phyloP scores from a whole-genome alignment of 1,284 basidiomycete species.

The Microbotryum violaceum region DNA sequence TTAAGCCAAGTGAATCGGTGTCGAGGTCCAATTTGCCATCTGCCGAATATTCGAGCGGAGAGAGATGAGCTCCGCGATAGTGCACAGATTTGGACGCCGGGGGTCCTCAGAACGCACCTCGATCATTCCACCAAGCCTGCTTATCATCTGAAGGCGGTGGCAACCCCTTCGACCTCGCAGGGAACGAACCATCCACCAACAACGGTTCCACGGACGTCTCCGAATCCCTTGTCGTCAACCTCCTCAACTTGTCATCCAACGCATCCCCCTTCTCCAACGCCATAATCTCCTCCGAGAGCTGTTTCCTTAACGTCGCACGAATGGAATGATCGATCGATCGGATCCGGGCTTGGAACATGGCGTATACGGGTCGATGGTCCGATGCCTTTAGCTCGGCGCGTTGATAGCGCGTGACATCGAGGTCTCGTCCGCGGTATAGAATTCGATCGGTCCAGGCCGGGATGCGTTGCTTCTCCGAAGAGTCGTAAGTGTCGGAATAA shows the following conservation, averaged over 20 bases:
- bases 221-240: slow-evolving; percentile 36
- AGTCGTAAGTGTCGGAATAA: slow-evolving; percentile 74
- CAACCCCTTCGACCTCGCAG: slow-evolving; percentile 44
- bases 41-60: no score
- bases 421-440: slow-evolving; percentile 62
- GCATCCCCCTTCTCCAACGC: slow-evolving; percentile 37
- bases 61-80: no score
- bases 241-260: slow-evolving; percentile 12
- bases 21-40: no score
- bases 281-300: slow-evolving; percentile 44
- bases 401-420: slow-evolving; percentile 41
- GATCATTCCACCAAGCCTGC: slow-evolving; percentile 63
- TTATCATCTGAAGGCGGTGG: slow-evolving; percentile 71
- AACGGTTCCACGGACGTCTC: neutral
- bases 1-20: no score
- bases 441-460: slow-evolving; percentile 99
- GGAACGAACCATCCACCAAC: slow-evolving; percentile 1
- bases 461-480: slow-evolving; percentile 90
- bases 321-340: slow-evolving; percentile 70
- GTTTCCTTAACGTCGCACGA: slow-evolving; percentile 59
- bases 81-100: no score
- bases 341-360: slow-evolving; percentile 67
- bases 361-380: slow-evolving; percentile 93
- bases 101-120: slow-evolving; percentile 47
- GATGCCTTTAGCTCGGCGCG: slow-evolving; percentile 76